Evolutionary conservation across 2,329 filamentous ascomycete genomes (phyloP).

Genomic region (Sporothrix euskadiensis): DNA sequence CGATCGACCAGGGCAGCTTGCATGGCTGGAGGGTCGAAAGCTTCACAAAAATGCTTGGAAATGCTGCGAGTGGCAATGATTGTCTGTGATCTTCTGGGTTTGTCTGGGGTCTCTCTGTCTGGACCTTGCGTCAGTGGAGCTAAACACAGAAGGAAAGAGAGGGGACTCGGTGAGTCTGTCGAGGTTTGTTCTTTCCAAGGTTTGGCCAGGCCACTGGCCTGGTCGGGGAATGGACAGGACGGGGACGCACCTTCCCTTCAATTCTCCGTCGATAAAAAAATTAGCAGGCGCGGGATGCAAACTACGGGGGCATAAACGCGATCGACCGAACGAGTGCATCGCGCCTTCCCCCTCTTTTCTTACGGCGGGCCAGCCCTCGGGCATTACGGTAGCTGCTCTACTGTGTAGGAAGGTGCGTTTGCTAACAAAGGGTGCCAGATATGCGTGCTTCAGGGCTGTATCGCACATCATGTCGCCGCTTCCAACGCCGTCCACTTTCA

Average conservation of each 20-base stretch:
- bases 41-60: constrained; percentile 4
- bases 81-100: background rate
- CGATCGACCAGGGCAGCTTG: constrained; percentile 17
- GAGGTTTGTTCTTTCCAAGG: background rate
- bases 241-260: background rate
- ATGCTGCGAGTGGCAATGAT: constrained; percentile 12
- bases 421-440: background rate
- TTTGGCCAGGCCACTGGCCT: background rate
- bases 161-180: too few species aligned
- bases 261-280: background rate
- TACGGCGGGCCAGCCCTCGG: background rate
- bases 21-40: background rate
- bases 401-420: background rate
- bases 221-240: background rate
- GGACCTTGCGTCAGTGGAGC: background rate
- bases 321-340: background rate
- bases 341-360: background rate
- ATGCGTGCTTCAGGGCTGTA: background rate
- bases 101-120: background rate
- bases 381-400: background rate
- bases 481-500: background rate
- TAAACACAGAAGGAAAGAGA: background rate
- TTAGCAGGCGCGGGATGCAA: background rate
- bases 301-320: background rate
- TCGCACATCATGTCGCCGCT: background rate